Conservation (phyloP, 495 filamentous ascomycete genomes). For the Rostrohypoxylon terebratum region DNA sequence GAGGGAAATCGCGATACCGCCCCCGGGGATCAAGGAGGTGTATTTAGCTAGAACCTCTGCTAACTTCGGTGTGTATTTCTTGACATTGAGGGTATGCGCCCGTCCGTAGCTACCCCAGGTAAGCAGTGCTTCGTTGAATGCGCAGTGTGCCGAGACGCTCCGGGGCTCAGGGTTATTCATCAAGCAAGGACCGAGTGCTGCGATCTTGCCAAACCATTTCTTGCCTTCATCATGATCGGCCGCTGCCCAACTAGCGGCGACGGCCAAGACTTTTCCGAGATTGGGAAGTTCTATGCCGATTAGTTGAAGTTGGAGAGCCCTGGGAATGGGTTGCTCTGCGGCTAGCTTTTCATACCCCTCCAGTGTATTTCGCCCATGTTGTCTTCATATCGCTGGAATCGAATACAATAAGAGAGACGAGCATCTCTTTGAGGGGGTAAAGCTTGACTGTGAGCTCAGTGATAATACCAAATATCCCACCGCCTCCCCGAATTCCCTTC, state of each 20-base stretch:
- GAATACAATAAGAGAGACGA: conserved; percentile 3
- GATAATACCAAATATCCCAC: conserved; percentile 13
- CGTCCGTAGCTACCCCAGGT: conserved; percentile 3
- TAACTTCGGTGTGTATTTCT: conserved; percentile 5
- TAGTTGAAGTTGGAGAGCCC: conserved; percentile 7
- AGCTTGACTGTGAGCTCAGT: conserved; percentile 1
- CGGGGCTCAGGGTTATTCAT: conserved; percentile 8
- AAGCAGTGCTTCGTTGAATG: conserved; percentile 5
- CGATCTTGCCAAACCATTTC: conserved; percentile 7
- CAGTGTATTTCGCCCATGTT: background rate
- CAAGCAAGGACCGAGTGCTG: background rate
- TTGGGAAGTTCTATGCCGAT: conserved; percentile 9
- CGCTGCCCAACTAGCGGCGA: background rate
- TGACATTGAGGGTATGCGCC: conserved; percentile 1
- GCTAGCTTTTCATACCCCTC: conserved; percentile 1
- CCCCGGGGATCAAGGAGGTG: background rate
- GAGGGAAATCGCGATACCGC: background rate
- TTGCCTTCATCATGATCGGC: conserved; percentile 4
- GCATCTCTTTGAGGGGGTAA: background rate
- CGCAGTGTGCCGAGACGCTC: background rate
- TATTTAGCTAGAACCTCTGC: background rate
- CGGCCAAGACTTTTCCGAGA: background rate
- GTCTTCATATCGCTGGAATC: conserved; percentile 11
- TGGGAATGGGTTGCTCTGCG: background rate
- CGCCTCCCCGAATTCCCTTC: background rate